Conservation (phyloP, 495 filamentous ascomycete genomes). For the Neurospora tetrasperma region DNA sequence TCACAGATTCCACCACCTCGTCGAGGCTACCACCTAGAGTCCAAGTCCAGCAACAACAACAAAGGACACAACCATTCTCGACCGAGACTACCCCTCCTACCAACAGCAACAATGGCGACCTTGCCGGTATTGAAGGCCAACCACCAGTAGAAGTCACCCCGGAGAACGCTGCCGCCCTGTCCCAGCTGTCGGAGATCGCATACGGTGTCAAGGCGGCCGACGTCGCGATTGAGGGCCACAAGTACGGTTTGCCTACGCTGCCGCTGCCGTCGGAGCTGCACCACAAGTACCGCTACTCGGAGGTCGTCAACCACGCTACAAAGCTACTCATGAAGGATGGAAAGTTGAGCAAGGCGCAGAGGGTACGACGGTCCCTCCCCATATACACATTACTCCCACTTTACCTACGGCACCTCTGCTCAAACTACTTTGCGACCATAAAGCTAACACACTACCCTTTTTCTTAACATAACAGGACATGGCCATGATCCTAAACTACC, state of each 20-base stretch:
- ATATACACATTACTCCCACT: not conserved
- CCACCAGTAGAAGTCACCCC: constrained; percentile 13
- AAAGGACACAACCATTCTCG: not conserved
- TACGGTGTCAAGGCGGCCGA: constrained; percentile 23
- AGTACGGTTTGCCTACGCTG: constrained; percentile 61
- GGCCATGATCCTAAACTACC: constrained; percentile 70
- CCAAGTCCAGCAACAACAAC: not conserved
- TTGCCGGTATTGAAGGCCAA: constrained; percentile 11
- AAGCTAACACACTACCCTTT: constrained; percentile 6
- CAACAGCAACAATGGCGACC: constrained; percentile 3
- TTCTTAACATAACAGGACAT: constrained; percentile 52
- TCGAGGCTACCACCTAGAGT: constrained; percentile 5
- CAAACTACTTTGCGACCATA: not conserved
- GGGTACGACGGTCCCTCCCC: constrained; percentile 43
- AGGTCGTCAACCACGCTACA: constrained; percentile 73
- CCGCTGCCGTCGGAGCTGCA: constrained; percentile 51
- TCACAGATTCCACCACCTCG: not conserved
- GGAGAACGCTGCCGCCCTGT: constrained; percentile 28
- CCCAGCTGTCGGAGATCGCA: constrained; percentile 23
- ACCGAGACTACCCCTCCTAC: constrained; percentile 4
- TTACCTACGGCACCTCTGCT: not conserved
- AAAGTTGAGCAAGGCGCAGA: constrained; percentile 71
- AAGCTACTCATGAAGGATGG: constrained; percentile 85
- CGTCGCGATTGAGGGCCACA: constrained; percentile 45
- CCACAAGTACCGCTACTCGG: constrained; percentile 69